phyloP scores from a whole-genome alignment of 192 early-diverging fungal genomes.

The Dissophora ornata region DNA sequence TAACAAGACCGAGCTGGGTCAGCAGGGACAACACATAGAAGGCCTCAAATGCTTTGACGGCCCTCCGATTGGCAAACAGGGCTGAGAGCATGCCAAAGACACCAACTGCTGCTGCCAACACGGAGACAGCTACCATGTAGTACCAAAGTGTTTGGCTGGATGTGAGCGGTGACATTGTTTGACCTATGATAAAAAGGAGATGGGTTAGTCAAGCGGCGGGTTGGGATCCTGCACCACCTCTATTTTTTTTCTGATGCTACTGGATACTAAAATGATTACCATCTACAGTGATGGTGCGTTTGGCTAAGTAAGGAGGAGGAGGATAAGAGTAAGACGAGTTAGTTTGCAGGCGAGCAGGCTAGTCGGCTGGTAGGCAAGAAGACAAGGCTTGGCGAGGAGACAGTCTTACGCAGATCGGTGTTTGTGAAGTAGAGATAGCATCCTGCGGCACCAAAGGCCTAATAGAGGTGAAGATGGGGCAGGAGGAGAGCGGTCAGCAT shows the following conservation, averaged over 20 bases:
- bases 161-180: conserved; percentile 11
- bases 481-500: not conserved
- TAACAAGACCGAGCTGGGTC: conserved; percentile 36
- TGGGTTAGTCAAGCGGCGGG: not conserved
- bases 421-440: conserved; percentile 40
- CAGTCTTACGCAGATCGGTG: conserved; percentile 39
- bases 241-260: not conserved
- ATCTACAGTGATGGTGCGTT: conserved; percentile 3
- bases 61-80: conserved; percentile 22
- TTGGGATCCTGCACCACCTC: not conserved
- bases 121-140: conserved; percentile 39
- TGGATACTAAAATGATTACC: conserved; percentile 1
- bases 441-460: conserved; percentile 45
- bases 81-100: conserved; percentile 43
- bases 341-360: not conserved
- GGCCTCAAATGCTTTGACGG: conserved; percentile 49
- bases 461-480: not conserved
- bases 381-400: not conserved
- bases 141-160: conserved; percentile 42
- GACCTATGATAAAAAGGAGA: conserved; percentile 6
- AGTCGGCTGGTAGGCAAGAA: not conserved
- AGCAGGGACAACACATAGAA: conserved; percentile 44
- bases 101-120: conserved; percentile 44
- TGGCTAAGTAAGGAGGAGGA: conserved; percentile 19
- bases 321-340: not conserved